Conservation (phyloP, 805 yeast genomes). For the Candida gorgasii region DNA sequence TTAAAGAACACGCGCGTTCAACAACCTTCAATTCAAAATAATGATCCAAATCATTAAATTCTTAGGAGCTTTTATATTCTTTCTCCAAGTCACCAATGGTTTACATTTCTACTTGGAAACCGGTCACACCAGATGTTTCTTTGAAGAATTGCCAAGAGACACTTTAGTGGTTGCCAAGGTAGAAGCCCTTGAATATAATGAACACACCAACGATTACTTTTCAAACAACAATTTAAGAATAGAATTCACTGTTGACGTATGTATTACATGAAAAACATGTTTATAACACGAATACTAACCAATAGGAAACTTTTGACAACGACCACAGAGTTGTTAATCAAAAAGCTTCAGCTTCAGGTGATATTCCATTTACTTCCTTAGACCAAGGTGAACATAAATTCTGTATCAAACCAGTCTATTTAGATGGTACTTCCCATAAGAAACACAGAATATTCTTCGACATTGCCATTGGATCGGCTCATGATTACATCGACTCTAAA, state of each 20-base stretch:
- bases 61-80: slow-evolving; percentile 12
- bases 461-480: slow-evolving; percentile 64
- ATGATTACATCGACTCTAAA: slow-evolving; percentile 61
- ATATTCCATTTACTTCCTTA: slow-evolving; percentile 77
- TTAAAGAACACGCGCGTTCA: slow-evolving; percentile 10
- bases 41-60: slow-evolving; percentile 4
- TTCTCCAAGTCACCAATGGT: slow-evolving; percentile 33
- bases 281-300: neutral
- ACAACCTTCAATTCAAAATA: slow-evolving; percentile 1
- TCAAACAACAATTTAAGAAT: slow-evolving; percentile 58
- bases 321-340: slow-evolving; percentile 77
- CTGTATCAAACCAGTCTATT: slow-evolving; percentile 61
- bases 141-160: slow-evolving; percentile 72
- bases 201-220: slow-evolving; percentile 46
- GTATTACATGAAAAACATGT: slow-evolving; percentile 16
- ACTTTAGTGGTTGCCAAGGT: slow-evolving; percentile 79
- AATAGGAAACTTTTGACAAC: slow-evolving; percentile 63
- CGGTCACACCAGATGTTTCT: slow-evolving; percentile 79
- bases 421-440: slow-evolving; percentile 61
- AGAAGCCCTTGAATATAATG: slow-evolving; percentile 64
- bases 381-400: slow-evolving; percentile 85
- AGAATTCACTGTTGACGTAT: slow-evolving; percentile 64
- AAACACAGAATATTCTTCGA: slow-evolving; percentile 73
- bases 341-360: slow-evolving; percentile 58
- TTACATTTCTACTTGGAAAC: slow-evolving; percentile 80